Evolutionary conservation across 2,329 filamentous ascomycete species (phyloP), one percentile per base, ranked within the genome.

Genomic region (Rhexocercosporidium sp.): DNA sequence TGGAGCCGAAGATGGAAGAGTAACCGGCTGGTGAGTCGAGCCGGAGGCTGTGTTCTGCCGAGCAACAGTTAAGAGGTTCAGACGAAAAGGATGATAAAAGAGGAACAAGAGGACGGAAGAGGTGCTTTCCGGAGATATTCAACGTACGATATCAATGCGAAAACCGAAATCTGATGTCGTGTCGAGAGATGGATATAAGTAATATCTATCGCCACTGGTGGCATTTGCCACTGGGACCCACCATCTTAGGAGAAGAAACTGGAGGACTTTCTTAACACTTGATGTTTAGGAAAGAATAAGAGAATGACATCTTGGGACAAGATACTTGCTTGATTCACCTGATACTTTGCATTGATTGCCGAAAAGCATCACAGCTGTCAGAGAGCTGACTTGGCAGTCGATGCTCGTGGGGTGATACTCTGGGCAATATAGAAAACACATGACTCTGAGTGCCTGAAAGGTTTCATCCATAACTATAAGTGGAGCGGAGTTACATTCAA

Each of bases 261-360:
- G 37, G 56, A 59, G 37, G 20, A n/a, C 18, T 22, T 41, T n/a
- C 56, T 59, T 5, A 41, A 59, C 34, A 59, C 11, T 7, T 41
- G 37, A 22, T 59, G 56, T 59, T 59, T 59, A 29, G 56, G 39
- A 44, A 41, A 44, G 34, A 59, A 59, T 59, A 59, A 59, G 34
- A 59, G 56, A 59, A 14, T 59, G 34, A 25, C 37, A 41, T 20
- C 20, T 41, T 41, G 12, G 34, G 39, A 41, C 34, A 16, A 59
- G 56, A 44, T 11, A 27, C 16, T 25, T 59, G 56, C 34, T 22
- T 59, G 56, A 29, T 20, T 29, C 20, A 41, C 56, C n/a, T n/a
- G 25, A 44, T 9, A 59, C 20, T n/a, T 44, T 44, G 56, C 54
- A 59, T 59, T 59, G 56, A 59, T 29, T 44, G 20, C 27, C 22